phyloP scores from a whole-genome alignment of 306 rosid genomes.

The Begonia masoniana region DNA sequence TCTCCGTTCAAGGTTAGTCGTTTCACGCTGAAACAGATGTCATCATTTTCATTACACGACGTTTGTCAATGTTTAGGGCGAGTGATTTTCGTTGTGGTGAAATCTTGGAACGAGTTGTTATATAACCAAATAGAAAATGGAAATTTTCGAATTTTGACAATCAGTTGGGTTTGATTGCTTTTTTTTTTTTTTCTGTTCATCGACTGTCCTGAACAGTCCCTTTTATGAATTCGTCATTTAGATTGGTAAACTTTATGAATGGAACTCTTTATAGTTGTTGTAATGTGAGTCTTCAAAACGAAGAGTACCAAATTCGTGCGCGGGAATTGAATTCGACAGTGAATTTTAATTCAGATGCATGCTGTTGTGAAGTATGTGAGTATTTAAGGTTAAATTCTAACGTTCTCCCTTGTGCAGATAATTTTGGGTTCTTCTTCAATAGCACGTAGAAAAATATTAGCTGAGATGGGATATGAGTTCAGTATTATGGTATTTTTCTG shows the following conservation, averaged over 20 bases:
- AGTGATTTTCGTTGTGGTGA: too few relatives aligned
- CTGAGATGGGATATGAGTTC: conserved; percentile 17
- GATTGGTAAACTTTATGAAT: not conserved
- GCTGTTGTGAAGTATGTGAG: not conserved
- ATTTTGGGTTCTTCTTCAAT: conserved; percentile 16
- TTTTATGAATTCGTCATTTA: too few relatives aligned
- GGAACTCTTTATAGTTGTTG: not conserved
- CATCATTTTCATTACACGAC: too few relatives aligned
- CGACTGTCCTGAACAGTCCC: too few relatives aligned
- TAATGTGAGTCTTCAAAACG: not conserved
- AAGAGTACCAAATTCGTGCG: not conserved
- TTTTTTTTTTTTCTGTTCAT: too few relatives aligned
- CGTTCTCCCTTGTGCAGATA: conserved; percentile 6
- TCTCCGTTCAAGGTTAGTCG: not conserved
- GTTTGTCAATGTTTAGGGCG: too few relatives aligned
- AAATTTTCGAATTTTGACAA: not conserved
- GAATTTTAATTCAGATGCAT: not conserved
- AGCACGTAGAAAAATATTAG: conserved; percentile 13
- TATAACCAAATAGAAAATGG: not conserved
- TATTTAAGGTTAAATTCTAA: not conserved
- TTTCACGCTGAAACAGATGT: not conserved
- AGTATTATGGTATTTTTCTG: conserved; percentile 13
- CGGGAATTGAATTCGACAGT: not conserved
- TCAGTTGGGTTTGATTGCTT: too few relatives aligned
- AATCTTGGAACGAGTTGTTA: not conserved